These are phyloP conservation scores for Ascochyta clinopodiicola DNA, from an alignment of 2,329 filamentous ascomycete species.

Conservation along the genomic window DNA sequence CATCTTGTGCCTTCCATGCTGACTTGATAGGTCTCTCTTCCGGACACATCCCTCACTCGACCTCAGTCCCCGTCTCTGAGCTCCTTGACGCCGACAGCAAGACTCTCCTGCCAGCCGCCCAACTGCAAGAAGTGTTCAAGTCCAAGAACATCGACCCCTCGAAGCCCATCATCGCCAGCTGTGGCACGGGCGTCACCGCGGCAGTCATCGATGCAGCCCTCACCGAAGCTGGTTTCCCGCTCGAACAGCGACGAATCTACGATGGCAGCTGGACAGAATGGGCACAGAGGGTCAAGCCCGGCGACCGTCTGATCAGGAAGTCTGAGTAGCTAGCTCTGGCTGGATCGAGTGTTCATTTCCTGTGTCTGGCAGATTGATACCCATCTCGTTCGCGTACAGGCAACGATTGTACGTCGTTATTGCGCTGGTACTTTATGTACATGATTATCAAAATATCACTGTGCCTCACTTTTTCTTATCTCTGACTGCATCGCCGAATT, in stretches of 20 bases:
- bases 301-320: conserved; percentile 69
- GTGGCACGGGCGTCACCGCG: conserved; percentile 93
- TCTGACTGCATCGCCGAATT: no score
- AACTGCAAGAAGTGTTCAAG: conserved; percentile 78
- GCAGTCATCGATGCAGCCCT: conserved; percentile 89
- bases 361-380: conserved; percentile 15
- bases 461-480: background rate
- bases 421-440: no score
- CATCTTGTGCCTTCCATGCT: background rate
- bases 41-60: conserved; percentile 89
- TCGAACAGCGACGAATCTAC: conserved; percentile 77
- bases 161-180: conserved; percentile 84
- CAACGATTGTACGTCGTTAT: background rate
- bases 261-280: conserved; percentile 98
- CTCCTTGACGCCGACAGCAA: conserved; percentile 85
- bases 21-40: conserved; percentile 66
- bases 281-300: conserved; percentile 68
- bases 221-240: conserved; percentile 76
- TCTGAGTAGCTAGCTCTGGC: conserved; percentile 23
- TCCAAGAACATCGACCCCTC: conserved; percentile 78
- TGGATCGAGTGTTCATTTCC: background rate
- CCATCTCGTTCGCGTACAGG: conserved; percentile 4
- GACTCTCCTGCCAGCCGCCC: conserved; percentile 73
- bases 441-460: background rate
- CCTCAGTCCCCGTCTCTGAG: conserved; percentile 79